phyloP scores from a whole-genome alignment of 2,329 filamentous ascomycete genomes.

The Epichloe glyceriae region DNA sequence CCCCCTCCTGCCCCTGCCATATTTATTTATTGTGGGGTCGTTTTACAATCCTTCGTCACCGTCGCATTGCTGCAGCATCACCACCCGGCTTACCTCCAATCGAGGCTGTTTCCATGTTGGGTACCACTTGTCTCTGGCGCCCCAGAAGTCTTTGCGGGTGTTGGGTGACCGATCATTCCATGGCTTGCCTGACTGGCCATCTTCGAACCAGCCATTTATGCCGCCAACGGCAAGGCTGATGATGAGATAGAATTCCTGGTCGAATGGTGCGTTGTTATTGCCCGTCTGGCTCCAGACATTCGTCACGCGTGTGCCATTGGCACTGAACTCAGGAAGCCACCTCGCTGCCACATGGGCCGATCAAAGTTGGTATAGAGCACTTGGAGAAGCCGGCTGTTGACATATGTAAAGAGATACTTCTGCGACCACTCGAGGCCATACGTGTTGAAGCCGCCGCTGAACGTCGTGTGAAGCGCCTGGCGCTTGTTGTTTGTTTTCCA shows the following conservation, averaged over 20 bases:
- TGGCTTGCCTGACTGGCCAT: constrained; percentile 58
- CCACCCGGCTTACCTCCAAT: constrained; percentile 56
- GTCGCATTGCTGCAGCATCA: constrained; percentile 59
- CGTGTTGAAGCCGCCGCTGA: constrained; percentile 54
- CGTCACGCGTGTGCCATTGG: constrained; percentile 51
- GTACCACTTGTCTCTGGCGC: constrained; percentile 49
- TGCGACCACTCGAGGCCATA: constrained; percentile 79
- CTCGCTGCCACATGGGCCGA: constrained; percentile 53
- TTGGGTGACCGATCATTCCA: constrained; percentile 59
- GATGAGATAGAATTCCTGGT: constrained; percentile 63
- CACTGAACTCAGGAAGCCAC: constrained; percentile 48
- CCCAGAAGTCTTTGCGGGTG: constrained; percentile 68
- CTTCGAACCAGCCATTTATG: constrained; percentile 75
- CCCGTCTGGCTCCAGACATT: constrained; percentile 54
- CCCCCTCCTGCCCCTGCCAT: background rate
- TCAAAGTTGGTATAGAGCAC: constrained; percentile 69
- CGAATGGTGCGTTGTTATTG: constrained; percentile 55
- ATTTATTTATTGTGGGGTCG: background rate
- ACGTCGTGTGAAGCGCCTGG: constrained; percentile 61
- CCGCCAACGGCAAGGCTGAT: constrained; percentile 64
- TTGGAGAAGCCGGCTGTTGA: constrained; percentile 68
- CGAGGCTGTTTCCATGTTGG: constrained; percentile 59
- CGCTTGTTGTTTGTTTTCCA: constrained; percentile 75
- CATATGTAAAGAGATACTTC: constrained; percentile 78
- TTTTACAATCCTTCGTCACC: constrained; percentile 39